Percentiles rank a stretch among this genome's conserved stretches.
Conservation (phyloP, 129 eudicot genomes). For the Saussurea involucrata region DNA sequence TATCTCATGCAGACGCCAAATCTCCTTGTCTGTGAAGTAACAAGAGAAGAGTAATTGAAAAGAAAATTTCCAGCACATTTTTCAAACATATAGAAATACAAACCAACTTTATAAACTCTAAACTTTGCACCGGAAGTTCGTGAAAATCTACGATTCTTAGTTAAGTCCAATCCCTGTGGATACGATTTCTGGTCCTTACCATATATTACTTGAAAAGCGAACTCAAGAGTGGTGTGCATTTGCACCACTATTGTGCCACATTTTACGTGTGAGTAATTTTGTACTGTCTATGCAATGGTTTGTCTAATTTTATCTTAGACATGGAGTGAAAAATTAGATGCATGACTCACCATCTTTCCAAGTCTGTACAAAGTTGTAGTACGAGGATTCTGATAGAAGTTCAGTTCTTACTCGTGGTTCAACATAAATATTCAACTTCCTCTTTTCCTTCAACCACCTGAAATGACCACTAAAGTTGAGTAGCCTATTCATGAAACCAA, state of each 20-base stretch:
- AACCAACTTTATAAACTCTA: too few species aligned
- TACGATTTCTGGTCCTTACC: too few species aligned
- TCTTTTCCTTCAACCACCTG: constrained; percentile 65
- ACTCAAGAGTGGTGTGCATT: too few species aligned
- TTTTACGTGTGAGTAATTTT: too few species aligned
- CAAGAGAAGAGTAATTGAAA: neutral
- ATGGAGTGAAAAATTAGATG: neutral
- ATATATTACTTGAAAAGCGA: too few species aligned
- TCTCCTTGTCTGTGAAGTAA: constrained; percentile 53
- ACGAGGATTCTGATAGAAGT: constrained; percentile 58
- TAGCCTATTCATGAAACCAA: neutral
- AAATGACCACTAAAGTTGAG: neutral
- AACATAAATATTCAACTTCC: constrained; percentile 45
- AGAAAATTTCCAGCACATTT: neutral
- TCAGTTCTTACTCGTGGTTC: constrained; percentile 73
- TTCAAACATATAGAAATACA: neutral
- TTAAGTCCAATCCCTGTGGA: too few species aligned
- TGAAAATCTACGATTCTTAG: too few species aligned
- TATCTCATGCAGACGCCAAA: constrained; percentile 50
- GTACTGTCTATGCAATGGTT: neutral
- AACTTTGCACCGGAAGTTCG: too few species aligned
- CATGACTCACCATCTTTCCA: constrained; percentile 57
- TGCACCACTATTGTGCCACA: too few species aligned
- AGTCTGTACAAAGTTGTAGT: constrained; percentile 60
- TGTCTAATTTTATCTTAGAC: neutral